phyloP scores from a whole-genome alignment of 2,329 filamentous ascomycete species.

The Phyllosticta citribraziliensis region DNA sequence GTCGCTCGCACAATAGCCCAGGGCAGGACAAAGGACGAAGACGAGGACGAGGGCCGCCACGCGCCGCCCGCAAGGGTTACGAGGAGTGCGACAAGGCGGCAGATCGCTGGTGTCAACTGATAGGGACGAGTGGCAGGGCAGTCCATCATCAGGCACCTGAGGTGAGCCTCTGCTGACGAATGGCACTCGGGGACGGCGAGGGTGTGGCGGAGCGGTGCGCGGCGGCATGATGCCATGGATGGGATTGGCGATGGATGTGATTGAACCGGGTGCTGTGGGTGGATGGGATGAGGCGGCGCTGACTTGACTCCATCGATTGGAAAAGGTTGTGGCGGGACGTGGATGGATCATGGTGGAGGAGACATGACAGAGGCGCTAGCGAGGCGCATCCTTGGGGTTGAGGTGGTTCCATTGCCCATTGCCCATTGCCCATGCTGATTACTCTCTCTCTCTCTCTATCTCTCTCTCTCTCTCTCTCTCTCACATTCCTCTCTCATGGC shows the following conservation, averaged over 20 bases:
- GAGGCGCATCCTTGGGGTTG: no score
- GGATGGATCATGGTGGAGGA: no score
- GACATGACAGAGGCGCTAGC: no score
- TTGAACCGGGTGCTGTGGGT: not conserved
- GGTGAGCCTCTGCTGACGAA: constrained; percentile 5
- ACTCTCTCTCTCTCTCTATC: no score
- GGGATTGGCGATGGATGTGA: not conserved
- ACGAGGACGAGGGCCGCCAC: constrained; percentile 4
- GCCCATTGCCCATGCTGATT: no score
- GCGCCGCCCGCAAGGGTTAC: constrained; percentile 7
- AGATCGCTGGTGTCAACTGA: constrained; percentile 10
- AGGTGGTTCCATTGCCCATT: no score
- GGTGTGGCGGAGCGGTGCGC: constrained; percentile 7
- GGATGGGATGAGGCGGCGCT: not conserved
- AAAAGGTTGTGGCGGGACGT: not conserved
- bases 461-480: no score
- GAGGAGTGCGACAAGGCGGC: constrained; percentile 9
- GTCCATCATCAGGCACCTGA: constrained; percentile 11
- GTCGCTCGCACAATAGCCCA: constrained; percentile 8
- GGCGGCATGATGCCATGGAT: not conserved
- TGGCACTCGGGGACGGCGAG: not conserved
- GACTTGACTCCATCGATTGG: not conserved
- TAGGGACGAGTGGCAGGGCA: constrained; percentile 1
- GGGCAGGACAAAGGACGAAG: constrained; percentile 4
- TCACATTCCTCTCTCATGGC: no score